Percentiles rank a stretch among this genome's conserved stretches.
Conservation (phyloP, 208 protist species). For the Crithidia thermophila region DNA sequence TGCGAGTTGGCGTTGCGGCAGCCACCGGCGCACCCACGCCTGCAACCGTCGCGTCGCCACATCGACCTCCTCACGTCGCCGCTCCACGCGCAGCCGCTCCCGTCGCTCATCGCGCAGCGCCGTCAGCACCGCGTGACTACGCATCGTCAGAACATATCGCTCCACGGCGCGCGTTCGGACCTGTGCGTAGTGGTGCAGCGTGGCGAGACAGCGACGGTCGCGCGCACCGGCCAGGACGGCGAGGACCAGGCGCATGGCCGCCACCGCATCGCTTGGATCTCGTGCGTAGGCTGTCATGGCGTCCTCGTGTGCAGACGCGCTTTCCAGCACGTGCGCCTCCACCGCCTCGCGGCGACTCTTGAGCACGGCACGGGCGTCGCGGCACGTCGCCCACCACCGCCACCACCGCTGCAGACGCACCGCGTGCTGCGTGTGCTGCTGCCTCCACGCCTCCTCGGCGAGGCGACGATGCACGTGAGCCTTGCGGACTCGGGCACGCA, state of each 20-base stretch:
- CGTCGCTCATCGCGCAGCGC: conserved; percentile 18
- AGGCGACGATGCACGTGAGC: conserved; percentile 39
- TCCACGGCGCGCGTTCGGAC: conserved; percentile 44
- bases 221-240: conserved; percentile 56
- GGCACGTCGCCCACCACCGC: conserved; percentile 25
- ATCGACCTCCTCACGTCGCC: conserved; percentile 56
- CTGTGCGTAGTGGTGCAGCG: conserved; percentile 6
- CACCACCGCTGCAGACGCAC: conserved; percentile 50
- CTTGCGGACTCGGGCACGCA: conserved; percentile 26
- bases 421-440: conserved; percentile 6
- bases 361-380: conserved; percentile 15
- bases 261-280: conserved; percentile 25
- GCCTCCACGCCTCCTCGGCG: conserved; percentile 31
- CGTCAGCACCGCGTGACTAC: too few relatives aligned
- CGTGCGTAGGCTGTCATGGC: conserved; percentile 19
- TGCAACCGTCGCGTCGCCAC: conserved; percentile 61
- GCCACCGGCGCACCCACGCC: conserved; percentile 42
- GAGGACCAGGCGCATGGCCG: conserved; percentile 36
- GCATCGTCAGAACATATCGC: conserved; percentile 40
- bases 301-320: conserved; percentile 32
- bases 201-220: conserved; percentile 31
- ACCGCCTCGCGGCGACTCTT: conserved; percentile 33
- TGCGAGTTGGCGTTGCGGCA: conserved; percentile 17
- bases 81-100: conserved; percentile 22
- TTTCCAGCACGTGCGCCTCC: conserved; percentile 25